Evolutionary conservation across 768 basidiomycete species (phyloP).

Genomic region (Baorangia bicolor): DNA sequence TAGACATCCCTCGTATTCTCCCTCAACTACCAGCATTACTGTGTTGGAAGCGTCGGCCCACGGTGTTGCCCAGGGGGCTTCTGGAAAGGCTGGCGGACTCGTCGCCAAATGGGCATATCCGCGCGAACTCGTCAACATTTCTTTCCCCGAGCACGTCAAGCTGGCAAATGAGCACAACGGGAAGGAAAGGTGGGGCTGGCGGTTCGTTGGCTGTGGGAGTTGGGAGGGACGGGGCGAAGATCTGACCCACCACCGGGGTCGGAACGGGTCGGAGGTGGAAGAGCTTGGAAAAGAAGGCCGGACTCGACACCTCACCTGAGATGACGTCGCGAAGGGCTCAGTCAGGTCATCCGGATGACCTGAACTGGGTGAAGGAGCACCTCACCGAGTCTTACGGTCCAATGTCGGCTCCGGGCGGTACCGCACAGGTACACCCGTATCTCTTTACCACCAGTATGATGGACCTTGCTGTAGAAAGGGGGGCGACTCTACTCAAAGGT

Average conservation of each 20-base stretch:
- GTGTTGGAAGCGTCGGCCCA: conserved; percentile 69
- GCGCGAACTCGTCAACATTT: conserved; percentile 64
- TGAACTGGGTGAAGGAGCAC: conserved; percentile 53
- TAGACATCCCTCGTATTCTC: conserved; percentile 48
- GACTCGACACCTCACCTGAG: conserved; percentile 31
- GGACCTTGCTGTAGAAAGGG: conserved; percentile 55
- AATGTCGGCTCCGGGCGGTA: conserved; percentile 51
- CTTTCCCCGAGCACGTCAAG: conserved; percentile 63
- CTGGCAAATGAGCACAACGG: conserved; percentile 73
- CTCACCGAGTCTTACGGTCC: conserved; percentile 61
- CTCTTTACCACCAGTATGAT: conserved; percentile 73
- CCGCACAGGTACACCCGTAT: conserved; percentile 78
- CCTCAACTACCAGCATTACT: conserved; percentile 46
- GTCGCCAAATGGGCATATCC: conserved; percentile 86
- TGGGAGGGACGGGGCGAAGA: conserved; percentile 66
- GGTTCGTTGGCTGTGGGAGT: conserved; percentile 68
- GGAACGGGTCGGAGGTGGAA: conserved; percentile 37
- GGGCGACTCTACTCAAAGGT: conserved; percentile 48
- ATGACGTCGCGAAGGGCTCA: conserved; percentile 14
- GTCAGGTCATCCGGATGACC: conserved; percentile 48
- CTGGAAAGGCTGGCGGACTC: conserved; percentile 83
- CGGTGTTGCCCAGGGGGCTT: conserved; percentile 75
- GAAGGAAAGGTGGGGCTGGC: conserved; percentile 76
- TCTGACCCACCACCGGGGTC: conserved; percentile 16
- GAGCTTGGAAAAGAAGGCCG: conserved; percentile 57